Percentiles rank a stretch among this genome's conserved stretches.
Evolutionary conservation across 2,329 filamentous ascomycete species (phyloP).

Genomic region (Ophiostoma sp.): DNA sequence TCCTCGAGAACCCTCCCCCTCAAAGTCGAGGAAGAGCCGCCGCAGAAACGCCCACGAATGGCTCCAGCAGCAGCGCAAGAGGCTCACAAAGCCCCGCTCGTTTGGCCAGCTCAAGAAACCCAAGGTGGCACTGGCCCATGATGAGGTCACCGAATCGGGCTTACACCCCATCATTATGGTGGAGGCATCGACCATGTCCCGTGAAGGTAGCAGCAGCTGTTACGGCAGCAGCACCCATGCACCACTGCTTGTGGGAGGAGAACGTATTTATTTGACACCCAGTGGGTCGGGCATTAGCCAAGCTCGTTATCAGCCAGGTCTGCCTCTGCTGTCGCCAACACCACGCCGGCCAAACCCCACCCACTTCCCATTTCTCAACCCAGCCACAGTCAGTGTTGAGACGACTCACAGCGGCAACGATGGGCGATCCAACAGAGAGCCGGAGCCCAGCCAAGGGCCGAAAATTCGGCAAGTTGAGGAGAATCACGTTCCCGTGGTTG

Average conservation of each 20-base stretch:
- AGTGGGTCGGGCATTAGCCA: neutral
- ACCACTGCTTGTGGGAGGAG: neutral
- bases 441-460: neutral
- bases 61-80: neutral
- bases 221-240: neutral
- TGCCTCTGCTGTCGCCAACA: constrained; percentile 20
- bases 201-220: neutral
- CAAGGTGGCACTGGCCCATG: neutral
- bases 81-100: neutral
- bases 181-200: constrained; percentile 1
- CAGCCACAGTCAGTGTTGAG: neutral
- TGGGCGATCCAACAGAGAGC: neutral
- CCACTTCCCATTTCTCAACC: constrained; percentile 11
- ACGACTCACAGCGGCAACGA: constrained; percentile 3
- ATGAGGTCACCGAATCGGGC: neutral
- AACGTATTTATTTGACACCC: neutral
- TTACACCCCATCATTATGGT: neutral
- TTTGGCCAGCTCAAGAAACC: neutral
- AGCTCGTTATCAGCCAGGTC: neutral
- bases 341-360: constrained; percentile 18
- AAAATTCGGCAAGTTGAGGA: neutral
- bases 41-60: neutral
- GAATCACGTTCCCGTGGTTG: neutral
- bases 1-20: neutral
- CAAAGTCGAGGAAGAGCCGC: neutral